These are phyloP conservation scores for Cryptomeria japonica DNA, from an alignment of 75 land plant genomes.

Conservation along the genomic window DNA sequence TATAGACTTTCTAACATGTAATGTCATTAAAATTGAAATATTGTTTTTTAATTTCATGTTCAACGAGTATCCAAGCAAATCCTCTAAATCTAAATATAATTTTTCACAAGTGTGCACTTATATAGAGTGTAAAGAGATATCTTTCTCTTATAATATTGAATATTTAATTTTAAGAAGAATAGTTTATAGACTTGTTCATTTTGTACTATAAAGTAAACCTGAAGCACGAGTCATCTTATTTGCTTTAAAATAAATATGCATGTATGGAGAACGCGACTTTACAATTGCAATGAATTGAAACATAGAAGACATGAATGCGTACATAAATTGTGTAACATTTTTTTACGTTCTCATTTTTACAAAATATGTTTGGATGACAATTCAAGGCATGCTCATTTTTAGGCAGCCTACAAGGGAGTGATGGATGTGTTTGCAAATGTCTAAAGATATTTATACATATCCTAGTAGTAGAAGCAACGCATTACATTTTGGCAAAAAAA, in stretches of 20 bases:
- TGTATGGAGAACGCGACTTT: background rate
- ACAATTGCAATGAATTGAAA: background rate
- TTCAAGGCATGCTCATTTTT: slow-evolving; percentile 15
- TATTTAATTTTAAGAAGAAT: background rate
- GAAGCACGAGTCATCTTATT: background rate
- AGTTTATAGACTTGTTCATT: background rate
- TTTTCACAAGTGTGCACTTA: background rate
- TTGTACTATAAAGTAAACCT: background rate
- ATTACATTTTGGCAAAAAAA: too few relatives aligned
- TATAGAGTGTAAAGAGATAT: background rate
- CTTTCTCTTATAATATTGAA: background rate
- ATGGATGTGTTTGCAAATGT: slow-evolving; percentile 58
- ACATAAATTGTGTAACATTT: background rate
- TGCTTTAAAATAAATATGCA: background rate
- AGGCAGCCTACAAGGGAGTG: slow-evolving; percentile 63
- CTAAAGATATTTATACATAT: too few relatives aligned
- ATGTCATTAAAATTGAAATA: background rate
- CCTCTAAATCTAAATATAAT: background rate
- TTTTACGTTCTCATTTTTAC: background rate
- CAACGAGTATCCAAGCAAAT: background rate
- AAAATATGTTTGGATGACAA: slow-evolving; percentile 8
- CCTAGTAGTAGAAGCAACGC: too few relatives aligned
- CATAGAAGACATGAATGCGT: background rate
- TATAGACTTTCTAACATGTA: background rate
- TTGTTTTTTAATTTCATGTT: background rate